A percentile compares a stretch with the other conserved stretches of the same genome.
Evolutionary conservation across 805 yeast genomes (phyloP).

Genomic region (Suhomyces sp.): DNA sequence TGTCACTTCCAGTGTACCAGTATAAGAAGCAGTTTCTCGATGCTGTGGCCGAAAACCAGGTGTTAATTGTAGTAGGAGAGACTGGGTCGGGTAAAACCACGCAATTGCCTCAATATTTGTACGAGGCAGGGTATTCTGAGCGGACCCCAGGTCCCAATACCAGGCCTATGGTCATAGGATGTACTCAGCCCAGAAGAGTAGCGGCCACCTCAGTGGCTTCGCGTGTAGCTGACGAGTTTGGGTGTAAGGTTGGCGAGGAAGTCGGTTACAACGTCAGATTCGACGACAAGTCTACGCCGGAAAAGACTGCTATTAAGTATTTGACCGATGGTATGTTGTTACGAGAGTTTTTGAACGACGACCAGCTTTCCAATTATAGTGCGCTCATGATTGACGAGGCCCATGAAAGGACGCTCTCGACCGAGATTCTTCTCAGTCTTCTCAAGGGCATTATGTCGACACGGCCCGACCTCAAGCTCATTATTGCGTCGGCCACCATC

Average conservation of each 20-base stretch:
- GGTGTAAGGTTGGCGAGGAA: conserved; percentile 70
- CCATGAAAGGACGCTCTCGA: conserved; percentile 91
- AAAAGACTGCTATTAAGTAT: conserved; percentile 73
- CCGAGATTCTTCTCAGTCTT: conserved; percentile 78
- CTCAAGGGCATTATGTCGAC: conserved; percentile 63
- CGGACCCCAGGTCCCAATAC: conserved; percentile 20
- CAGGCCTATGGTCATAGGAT: conserved; percentile 54
- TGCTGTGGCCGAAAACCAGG: conserved; percentile 61
- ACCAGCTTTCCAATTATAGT: conserved; percentile 63
- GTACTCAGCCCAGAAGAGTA: conserved; percentile 94
- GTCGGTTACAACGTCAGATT: conserved; percentile 91
- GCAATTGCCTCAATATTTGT: conserved; percentile 82
- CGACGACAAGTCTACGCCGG: conserved; percentile 65
- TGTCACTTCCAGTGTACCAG: conserved; percentile 71
- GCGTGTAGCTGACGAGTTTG: conserved; percentile 89
- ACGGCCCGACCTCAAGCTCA: conserved; percentile 67
- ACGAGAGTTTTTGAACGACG: conserved; percentile 78
- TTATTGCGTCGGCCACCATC: conserved; percentile 93
- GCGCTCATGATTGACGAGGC: conserved; percentile 96
- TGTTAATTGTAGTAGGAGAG: conserved; percentile 75
- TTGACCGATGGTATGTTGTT: conserved; percentile 95
- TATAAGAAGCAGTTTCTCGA: conserved; percentile 58
- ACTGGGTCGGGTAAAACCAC: conserved; percentile 96
- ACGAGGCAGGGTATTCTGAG: conserved; percentile 74
- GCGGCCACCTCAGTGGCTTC: conserved; percentile 91